Evolutionary conservation across 495 filamentous ascomycete species (phyloP), one percentile per base, ranked within the genome.

Genomic region (Aspergillus olivimuriae): DNA sequence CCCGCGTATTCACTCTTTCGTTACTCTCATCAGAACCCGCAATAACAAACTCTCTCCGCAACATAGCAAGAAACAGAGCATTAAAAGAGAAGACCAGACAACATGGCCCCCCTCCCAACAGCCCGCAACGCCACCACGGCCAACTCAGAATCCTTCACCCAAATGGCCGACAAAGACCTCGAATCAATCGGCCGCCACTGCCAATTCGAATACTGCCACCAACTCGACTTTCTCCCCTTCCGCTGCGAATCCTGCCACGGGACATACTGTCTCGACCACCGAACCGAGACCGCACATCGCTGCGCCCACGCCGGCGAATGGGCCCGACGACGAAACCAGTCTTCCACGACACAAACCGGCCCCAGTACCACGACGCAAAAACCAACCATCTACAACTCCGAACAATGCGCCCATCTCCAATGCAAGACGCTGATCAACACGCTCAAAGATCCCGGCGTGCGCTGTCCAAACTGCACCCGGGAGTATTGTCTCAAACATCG

Each of bases 181-280:
- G 82, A 83, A 51, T 76, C 87, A 9, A 86, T 97, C 61, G 92
- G 92, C 55, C 78, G 81, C 42, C 89, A 95, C 71, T 98, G 92
- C 75, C 81, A 96, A 65, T 82, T 85, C 68, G 66, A 80, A 50
- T 89, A 87, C 75, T 98, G 92, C 76, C 81, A 89, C 60, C 83
- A 86, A 57, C 86, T 97, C 35, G 94, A 97, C 69, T 97, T 97
- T 70, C 83, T 98, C 9, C 92, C 92, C 30, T 98, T 96, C 70
- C 75, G 80, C 52, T 98, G 92, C 74, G 85, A 92, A 65, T 89
- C 83, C 60, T 98, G 92, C 56, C 70, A 67, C 54, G 75, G 82
- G 35, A 94, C 83, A 36, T 98, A 81, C 75, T 98, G 92, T 62
- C 85, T 94, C 57, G 89, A 96, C 60, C 92, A 98, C 75, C 87